Conservation (phyloP, 352 stramenopile genomes). For the Pythium diclinum region DNA sequence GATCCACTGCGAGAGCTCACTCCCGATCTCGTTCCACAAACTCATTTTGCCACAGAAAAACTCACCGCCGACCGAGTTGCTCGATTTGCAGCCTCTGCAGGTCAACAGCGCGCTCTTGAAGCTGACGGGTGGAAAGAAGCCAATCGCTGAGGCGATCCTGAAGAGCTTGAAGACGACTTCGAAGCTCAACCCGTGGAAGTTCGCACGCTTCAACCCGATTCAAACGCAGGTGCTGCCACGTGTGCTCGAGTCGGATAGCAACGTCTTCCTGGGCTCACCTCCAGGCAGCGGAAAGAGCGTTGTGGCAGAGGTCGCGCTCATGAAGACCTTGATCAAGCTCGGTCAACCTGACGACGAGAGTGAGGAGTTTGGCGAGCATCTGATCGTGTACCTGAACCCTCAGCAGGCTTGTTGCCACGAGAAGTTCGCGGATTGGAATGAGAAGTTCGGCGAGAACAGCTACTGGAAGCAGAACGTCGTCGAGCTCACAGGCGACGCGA, state of each 20-base stretch:
- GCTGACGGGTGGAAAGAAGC: slow-evolving; percentile 58
- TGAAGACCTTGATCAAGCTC: slow-evolving; percentile 85
- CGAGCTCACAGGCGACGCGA: slow-evolving; percentile 93
- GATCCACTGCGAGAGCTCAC: slow-evolving; percentile 95
- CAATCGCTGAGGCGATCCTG: slow-evolving; percentile 49
- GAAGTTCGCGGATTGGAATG: slow-evolving; percentile 78
- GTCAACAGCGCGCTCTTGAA: slow-evolving; percentile 87
- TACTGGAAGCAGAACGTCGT: slow-evolving; percentile 86
- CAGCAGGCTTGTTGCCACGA: slow-evolving; percentile 76
- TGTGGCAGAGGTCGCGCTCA: slow-evolving; percentile 94
- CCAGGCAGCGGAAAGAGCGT: slow-evolving; percentile 94
- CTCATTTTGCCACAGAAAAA: slow-evolving; percentile 99
- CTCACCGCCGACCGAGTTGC: slow-evolving; percentile 94
- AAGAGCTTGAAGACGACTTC: slow-evolving; percentile 36
- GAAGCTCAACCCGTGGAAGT: slow-evolving; percentile 59
- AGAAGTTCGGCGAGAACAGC: slow-evolving; percentile 80
- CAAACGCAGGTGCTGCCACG: slow-evolving; percentile 98
- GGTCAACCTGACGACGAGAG: slow-evolving; percentile 49
- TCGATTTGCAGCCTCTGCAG: slow-evolving; percentile 97
- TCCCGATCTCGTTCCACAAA: slow-evolving; percentile 98
- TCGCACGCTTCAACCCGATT: slow-evolving; percentile 97
- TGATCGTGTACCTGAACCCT: slow-evolving; percentile 94
- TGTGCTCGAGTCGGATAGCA: slow-evolving; percentile 94
- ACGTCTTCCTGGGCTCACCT: slow-evolving; percentile 94
- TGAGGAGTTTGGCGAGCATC: slow-evolving; percentile 64